Conservation (phyloP, 768 basidiomycete species). For the Serendipita indica region DNA sequence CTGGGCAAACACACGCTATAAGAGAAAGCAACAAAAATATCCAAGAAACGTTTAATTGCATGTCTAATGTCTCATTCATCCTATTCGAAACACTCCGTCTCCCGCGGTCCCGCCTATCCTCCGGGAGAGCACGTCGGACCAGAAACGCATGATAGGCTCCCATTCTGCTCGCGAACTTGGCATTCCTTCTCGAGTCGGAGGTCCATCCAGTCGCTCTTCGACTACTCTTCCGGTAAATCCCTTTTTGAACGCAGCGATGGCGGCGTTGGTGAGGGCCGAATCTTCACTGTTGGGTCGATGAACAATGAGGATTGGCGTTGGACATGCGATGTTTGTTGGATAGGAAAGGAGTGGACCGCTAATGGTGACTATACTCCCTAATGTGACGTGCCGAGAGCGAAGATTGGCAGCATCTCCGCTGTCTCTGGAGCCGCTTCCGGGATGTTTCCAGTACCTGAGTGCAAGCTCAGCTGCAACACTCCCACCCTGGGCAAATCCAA, state of each 20-base stretch:
- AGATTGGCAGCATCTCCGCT: constrained; percentile 12
- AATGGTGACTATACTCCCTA: constrained; percentile 50
- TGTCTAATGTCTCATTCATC: neutral
- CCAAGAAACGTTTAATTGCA: neutral
- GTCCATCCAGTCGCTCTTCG: constrained; percentile 32
- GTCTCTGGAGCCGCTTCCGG: constrained; percentile 16
- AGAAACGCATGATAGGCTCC: constrained; percentile 75
- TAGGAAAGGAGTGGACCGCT: constrained; percentile 66
- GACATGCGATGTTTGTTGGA: constrained; percentile 39
- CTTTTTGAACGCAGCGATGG: constrained; percentile 40
- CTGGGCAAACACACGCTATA: neutral
- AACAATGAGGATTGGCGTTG: constrained; percentile 49
- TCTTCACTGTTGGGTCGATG: constrained; percentile 38
- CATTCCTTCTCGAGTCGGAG: constrained; percentile 45
- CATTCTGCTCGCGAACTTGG: constrained; percentile 61
- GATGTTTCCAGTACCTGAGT: constrained; percentile 25
- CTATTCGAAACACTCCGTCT: neutral
- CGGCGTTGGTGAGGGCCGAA: constrained; percentile 29
- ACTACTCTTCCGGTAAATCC: constrained; percentile 34
- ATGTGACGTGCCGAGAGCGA: constrained; percentile 25
- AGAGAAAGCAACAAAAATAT: neutral
- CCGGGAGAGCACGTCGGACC: constrained; percentile 51
- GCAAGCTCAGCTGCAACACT: constrained; percentile 57
- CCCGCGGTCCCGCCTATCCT: constrained; percentile 25
- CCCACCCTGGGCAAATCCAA: constrained; percentile 83